phyloP scores from a whole-genome alignment of 2,329 filamentous ascomycete genomes.

The Ploettnerulaceae sp. region DNA sequence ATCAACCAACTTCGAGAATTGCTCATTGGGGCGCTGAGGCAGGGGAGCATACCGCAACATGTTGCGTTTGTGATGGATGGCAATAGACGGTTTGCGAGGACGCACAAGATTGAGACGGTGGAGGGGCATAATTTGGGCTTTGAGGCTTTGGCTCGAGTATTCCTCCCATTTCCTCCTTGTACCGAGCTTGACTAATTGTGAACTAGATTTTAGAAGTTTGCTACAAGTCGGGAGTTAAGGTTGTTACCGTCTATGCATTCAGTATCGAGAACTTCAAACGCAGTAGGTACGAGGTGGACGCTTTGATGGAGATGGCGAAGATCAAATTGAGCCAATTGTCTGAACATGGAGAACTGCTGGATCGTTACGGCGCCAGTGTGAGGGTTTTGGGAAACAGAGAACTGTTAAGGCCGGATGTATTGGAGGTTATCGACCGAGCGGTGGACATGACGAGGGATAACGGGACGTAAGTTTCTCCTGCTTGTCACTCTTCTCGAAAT shows the following conservation, averaged over 20 bases:
- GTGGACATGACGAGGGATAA: conserved; percentile 85
- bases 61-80: conserved; percentile 99
- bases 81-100: conserved; percentile 86
- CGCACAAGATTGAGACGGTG: conserved; percentile 89
- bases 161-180: conserved; percentile 23
- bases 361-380: conserved; percentile 85
- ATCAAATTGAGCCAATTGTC: conserved; percentile 87
- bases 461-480: conserved; percentile 52
- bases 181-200: conserved; percentile 16
- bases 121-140: conserved; percentile 96
- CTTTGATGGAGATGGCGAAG: conserved; percentile 96
- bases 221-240: conserved; percentile 95
- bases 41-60: conserved; percentile 90
- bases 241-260: conserved; percentile 97
- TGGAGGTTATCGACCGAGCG: conserved; percentile 81
- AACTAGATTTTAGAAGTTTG: conserved; percentile 85
- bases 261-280: conserved; percentile 99
- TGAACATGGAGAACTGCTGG: conserved; percentile 87
- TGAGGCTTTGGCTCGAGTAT: conserved; percentile 82
- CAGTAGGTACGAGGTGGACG: conserved; percentile 93
- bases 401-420: conserved; percentile 78
- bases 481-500: neutral
- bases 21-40: conserved; percentile 80
- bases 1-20: conserved; percentile 74
- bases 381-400: conserved; percentile 80